phyloP scores from a whole-genome alignment of 768 basidiomycete species.

The Collybiopsis luxurians region DNA sequence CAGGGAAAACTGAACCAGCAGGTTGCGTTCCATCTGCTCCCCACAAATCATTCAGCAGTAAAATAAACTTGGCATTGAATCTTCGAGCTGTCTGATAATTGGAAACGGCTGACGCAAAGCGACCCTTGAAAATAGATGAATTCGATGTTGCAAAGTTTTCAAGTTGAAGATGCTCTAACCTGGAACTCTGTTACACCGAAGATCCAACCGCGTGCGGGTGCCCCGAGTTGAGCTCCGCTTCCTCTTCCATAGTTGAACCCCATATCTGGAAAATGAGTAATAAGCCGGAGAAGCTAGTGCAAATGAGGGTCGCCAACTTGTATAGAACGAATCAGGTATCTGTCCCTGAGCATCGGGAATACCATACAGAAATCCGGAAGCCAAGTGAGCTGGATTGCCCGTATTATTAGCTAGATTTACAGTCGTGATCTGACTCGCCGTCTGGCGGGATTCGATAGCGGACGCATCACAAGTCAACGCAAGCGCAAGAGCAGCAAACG shows the following conservation, averaged over 20 bases:
- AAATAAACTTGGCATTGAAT: conserved; percentile 17
- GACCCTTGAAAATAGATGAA: neutral
- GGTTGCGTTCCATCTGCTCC: conserved; percentile 19
- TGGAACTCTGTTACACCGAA: conserved; percentile 11
- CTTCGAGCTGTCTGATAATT: conserved; percentile 18
- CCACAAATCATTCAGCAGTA: conserved; percentile 21
- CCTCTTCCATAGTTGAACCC: conserved; percentile 21
- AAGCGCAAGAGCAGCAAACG: neutral
- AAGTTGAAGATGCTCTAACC: conserved; percentile 3
- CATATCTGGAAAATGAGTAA: conserved; percentile 16
- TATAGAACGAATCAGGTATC: neutral
- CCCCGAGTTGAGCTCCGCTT: conserved; percentile 16
- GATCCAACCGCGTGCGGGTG: conserved; percentile 15
- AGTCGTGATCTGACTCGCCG: neutral
- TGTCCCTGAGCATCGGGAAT: neutral
- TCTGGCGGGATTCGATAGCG: neutral
- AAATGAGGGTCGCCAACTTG: neutral
- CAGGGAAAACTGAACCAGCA: conserved; percentile 15
- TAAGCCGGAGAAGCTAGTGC: neutral
- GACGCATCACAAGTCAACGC: neutral
- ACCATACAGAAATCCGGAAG: conserved; percentile 3
- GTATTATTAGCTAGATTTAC: conserved; percentile 1
- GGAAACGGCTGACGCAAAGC: conserved; percentile 18
- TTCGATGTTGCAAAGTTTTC: neutral
- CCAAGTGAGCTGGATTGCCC: neutral